Evolutionary conservation across 2,329 filamentous ascomycete genomes (phyloP), one percentile per base, ranked within the genome.

Genomic region (Colletotrichum cuscutae): DNA sequence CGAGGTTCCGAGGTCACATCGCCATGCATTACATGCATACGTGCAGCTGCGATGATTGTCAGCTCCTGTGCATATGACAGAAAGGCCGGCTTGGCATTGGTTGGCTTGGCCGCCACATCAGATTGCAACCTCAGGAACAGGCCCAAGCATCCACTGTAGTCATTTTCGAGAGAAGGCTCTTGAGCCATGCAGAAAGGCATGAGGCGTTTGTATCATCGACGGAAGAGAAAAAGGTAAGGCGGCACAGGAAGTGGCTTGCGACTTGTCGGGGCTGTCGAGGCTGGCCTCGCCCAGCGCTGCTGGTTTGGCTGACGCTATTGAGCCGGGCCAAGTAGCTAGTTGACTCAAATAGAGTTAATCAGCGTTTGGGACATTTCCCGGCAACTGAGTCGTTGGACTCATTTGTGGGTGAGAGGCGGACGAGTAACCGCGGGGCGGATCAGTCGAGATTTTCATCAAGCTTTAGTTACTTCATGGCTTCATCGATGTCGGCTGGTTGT

Each of bases 281-380:
- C 28, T 32, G 49, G 22, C 32, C 30, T 71, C 30, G 46, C 46
- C 52, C 24, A 37, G 46, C 15, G 19, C 28, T 72, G 42, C 19
- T 30, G 32, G 15, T 12, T 37, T 30, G 32, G 56, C 35, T 37
- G 62, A n/a, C 71, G 57, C 68, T 73, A 73, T 73, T 63, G 71
- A 67, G 52, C 13, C 12, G 15, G 24, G 35, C 24, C 42, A 13
- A 32, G 35, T 12, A n/a, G 28, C 52, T 72, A 72, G 68, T 53
- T 7, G 57, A n/a, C 15, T 63, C 49, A 24, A 59, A 67, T 68
- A 63, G 61, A 72, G 57, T 67, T 66, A 30, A 66, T 22, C 13
- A 26, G 59, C 37, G 46, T 53, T 68, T 35, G 30, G 37, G n/a
- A 52, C 32, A 61, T 9, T 22, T 32, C 46, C 26, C 15, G 24